These are phyloP conservation scores for Thermochaetoides thermophila DNA, from an alignment of 495 filamentous ascomycete genomes.

Conservation along the genomic window DNA sequence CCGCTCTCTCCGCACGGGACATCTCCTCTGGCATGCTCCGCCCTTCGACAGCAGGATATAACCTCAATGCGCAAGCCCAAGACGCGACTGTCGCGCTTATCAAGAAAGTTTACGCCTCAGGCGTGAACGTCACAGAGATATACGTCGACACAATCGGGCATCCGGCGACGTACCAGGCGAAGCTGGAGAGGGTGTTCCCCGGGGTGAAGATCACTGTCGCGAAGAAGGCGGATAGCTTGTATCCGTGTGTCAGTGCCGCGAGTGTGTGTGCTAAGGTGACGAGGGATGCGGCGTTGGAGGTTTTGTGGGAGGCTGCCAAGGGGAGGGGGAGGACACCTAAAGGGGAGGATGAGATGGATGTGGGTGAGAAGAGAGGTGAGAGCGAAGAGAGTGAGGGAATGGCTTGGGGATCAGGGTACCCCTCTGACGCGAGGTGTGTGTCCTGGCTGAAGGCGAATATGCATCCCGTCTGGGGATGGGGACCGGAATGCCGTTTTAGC, in stretches of 20 bases:
- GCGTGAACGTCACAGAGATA: constrained; percentile 72
- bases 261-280: constrained; percentile 94
- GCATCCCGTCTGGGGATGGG: constrained; percentile 93
- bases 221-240: constrained; percentile 90
- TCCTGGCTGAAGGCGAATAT: constrained; percentile 72
- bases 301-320: constrained; percentile 22
- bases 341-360: constrained; percentile 10
- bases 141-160: constrained; percentile 92
- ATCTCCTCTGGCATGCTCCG: constrained; percentile 70
- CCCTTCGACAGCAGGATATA: constrained; percentile 50
- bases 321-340: constrained; percentile 4
- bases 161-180: constrained; percentile 66
- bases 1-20: constrained; percentile 69
- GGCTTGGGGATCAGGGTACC: constrained; percentile 85
- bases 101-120: constrained; percentile 50
- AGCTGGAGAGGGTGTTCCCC: constrained; percentile 73
- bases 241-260: constrained; percentile 86
- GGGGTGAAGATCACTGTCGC: constrained; percentile 68
- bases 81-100: constrained; percentile 88
- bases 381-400: constrained; percentile 5
- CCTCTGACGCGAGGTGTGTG: constrained; percentile 69
- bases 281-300: constrained; percentile 72
- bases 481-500: constrained; percentile 77
- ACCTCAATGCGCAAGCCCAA: constrained; percentile 95
- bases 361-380: constrained; percentile 3